phyloP scores from a whole-genome alignment of 768 basidiomycete genomes.

The Hypholoma sublateritium region DNA sequence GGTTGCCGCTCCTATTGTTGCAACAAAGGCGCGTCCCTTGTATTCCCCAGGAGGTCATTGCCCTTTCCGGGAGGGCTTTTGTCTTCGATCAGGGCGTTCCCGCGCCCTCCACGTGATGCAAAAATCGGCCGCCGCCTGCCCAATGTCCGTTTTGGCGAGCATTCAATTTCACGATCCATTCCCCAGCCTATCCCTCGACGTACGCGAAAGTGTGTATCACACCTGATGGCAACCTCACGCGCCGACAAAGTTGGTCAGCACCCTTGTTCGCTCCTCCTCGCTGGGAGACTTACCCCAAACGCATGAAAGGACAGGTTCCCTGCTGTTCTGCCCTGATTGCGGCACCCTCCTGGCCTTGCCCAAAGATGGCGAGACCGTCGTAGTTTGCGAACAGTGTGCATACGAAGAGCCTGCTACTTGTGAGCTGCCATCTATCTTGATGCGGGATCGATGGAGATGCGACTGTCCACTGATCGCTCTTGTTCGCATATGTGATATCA shows the following conservation, averaged over 20 bases:
- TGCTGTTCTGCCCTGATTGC: conserved; percentile 93
- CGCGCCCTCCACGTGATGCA: too few relatives aligned
- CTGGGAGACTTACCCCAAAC: not conserved
- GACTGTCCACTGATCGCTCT: not conserved
- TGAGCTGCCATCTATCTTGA: conserved; percentile 43
- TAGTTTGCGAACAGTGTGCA: conserved; percentile 87
- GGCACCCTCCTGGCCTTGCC: conserved; percentile 88
- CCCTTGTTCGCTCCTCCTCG: not conserved
- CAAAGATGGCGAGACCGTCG: conserved; percentile 65
- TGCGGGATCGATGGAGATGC: too few relatives aligned
- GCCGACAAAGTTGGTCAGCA: conserved; percentile 41
- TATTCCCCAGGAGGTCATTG: not conserved
- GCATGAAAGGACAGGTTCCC: conserved; percentile 58
- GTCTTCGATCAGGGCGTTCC: conserved; percentile 4
- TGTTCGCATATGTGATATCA: conserved; percentile 25
- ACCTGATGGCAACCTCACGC: conserved; percentile 3
- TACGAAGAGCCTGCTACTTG: conserved; percentile 87
- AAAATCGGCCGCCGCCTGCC: too few relatives aligned
- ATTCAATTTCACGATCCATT: too few relatives aligned
- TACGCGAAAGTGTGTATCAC: too few relatives aligned
- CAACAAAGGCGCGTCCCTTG: conserved; percentile 2
- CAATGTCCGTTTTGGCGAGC: too few relatives aligned
- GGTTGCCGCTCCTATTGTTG: not conserved
- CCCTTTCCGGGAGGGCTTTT: conserved; percentile 14
- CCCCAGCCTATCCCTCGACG: too few relatives aligned